Evolutionary conservation across 257 asterid species (phyloP).

Genomic region (Striga asiatica): DNA sequence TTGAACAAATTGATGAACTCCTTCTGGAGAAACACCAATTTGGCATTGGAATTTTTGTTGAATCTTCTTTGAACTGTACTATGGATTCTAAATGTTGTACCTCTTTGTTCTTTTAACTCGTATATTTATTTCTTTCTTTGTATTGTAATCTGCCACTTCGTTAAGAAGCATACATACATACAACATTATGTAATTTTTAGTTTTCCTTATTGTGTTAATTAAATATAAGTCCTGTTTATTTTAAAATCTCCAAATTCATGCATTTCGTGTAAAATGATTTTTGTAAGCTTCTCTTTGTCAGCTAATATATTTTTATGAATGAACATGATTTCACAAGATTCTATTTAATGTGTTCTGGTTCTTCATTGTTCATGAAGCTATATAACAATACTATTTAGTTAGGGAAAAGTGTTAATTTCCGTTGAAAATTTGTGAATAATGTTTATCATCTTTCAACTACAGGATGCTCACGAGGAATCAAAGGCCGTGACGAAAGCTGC

Average conservation of each 20-base stretch:
- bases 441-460: conserved; percentile 20
- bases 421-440: background rate
- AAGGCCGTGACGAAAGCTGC: conserved; percentile 88
- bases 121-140: background rate
- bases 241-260: conserved; percentile 6
- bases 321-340: conserved; percentile 2
- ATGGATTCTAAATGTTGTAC: background rate
- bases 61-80: background rate
- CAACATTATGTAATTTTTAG: too few species aligned
- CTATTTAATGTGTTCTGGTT: background rate
- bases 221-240: background rate
- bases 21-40: background rate
- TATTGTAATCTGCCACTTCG: background rate
- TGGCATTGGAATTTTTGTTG: background rate
- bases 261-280: conserved; percentile 1
- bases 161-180: background rate
- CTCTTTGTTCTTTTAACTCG: background rate
- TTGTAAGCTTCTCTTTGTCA: background rate
- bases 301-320: background rate
- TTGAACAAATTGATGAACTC: background rate
- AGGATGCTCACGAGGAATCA: conserved; percentile 99
- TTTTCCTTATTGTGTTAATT: too few species aligned
- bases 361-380: conserved; percentile 12
- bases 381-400: too few species aligned
- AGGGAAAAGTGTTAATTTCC: conserved; percentile 4